Percentiles rank a stretch among this genome's conserved stretches.
These are phyloP conservation scores for Xylaria sp. DNA, from an alignment of 2,329 filamentous ascomycete genomes.

Conservation along the genomic window DNA sequence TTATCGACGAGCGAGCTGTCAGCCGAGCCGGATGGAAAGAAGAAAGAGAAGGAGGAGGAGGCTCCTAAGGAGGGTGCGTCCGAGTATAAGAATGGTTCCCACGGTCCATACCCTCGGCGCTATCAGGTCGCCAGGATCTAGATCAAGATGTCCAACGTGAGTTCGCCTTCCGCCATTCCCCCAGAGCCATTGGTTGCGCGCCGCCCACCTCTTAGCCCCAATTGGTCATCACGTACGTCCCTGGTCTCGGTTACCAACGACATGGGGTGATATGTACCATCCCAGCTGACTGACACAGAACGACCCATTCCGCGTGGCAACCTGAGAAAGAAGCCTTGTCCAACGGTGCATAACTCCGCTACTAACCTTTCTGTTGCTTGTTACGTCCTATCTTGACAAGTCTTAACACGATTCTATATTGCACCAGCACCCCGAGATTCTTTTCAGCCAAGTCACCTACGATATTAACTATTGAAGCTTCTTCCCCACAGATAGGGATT, in stretches of 20 bases:
- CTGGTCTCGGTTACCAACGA: slow-evolving; percentile 14
- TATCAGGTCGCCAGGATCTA: slow-evolving; percentile 22
- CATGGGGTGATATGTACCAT: slow-evolving; percentile 13
- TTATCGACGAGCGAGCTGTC: slow-evolving; percentile 7
- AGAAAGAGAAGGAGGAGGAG: background rate
- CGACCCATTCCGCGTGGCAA: slow-evolving; percentile 10
- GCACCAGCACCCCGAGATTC: no score
- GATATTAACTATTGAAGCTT: background rate
- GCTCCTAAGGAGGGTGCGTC: background rate
- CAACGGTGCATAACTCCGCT: background rate
- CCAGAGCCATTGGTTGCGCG: slow-evolving; percentile 23
- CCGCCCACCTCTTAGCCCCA: slow-evolving; percentile 12
- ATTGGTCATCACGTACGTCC: slow-evolving; percentile 21
- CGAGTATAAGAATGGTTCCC: slow-evolving; percentile 22
- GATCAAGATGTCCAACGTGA: slow-evolving; percentile 12
- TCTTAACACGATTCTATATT: background rate
- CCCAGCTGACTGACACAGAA: slow-evolving; percentile 4
- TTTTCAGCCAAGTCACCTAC: background rate
- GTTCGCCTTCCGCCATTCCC: slow-evolving; percentile 12
- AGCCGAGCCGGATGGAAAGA: slow-evolving; percentile 8
- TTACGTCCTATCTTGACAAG: background rate
- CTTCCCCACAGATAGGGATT: slow-evolving; percentile 26
- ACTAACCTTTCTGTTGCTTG: background rate
- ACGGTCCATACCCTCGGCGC: slow-evolving; percentile 1
- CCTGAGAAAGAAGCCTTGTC: background rate